These are phyloP conservation scores for Aspergillus chevalieri DNA, from an alignment of 2,329 filamentous ascomycete genomes.

Conservation along the genomic window DNA sequence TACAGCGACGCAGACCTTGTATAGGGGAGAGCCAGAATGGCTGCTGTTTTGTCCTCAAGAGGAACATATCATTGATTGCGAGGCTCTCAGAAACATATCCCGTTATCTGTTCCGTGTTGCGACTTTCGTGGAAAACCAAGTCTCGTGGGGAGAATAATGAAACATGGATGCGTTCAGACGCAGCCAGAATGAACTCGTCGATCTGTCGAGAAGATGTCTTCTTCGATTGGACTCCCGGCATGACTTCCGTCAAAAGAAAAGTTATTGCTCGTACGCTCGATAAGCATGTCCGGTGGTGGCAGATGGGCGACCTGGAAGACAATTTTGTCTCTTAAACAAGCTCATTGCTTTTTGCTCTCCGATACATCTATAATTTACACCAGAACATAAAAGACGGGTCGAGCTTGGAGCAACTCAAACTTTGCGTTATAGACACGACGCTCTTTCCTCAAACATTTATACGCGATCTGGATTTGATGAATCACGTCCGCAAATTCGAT, in stretches of 20 bases:
- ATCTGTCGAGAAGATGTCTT: not conserved
- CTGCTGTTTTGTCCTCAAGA: conserved; percentile 5
- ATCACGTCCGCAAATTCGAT: conserved; percentile 8
- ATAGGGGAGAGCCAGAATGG: not conserved
- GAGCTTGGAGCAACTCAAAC: conserved; percentile 8
- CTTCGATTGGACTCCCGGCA: not conserved
- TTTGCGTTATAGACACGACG: conserved; percentile 12
- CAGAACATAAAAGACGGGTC: conserved; percentile 3
- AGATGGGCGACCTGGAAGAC: conserved; percentile 3
- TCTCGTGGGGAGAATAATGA: not conserved
- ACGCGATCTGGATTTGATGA: conserved; percentile 11
- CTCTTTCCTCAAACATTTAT: conserved; percentile 10
- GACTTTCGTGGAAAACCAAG: too few relatives aligned
- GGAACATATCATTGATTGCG: not conserved
- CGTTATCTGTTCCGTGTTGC: not conserved
- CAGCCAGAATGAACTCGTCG: not conserved
- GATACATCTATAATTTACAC: conserved; percentile 15
- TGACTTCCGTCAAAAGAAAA: not conserved
- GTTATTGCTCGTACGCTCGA: not conserved
- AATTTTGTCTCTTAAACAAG: conserved; percentile 14
- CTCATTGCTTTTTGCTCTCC: conserved; percentile 11
- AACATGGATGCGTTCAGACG: not conserved
- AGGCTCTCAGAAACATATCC: not conserved
- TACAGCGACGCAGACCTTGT: too few relatives aligned
- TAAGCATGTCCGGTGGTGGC: conserved; percentile 8